phyloP scores from a whole-genome alignment of 768 basidiomycete genomes.

The Boletus tomentosulus region DNA sequence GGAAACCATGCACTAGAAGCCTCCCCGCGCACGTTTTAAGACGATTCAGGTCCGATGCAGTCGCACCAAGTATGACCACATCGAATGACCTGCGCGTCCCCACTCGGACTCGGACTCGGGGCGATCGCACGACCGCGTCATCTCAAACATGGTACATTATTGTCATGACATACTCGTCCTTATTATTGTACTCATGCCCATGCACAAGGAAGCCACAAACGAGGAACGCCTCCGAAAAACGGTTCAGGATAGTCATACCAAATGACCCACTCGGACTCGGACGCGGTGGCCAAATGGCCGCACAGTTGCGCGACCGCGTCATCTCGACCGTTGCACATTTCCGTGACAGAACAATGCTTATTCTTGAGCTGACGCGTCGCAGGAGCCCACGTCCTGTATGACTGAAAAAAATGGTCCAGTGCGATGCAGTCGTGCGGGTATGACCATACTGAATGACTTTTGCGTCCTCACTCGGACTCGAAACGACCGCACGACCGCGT shows the following conservation, averaged over 20 bases:
- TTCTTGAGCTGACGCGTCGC: neutral
- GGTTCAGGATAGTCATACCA: neutral
- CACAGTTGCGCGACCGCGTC: neutral
- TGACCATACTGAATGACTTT: neutral
- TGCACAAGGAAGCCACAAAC: neutral
- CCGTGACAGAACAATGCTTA: neutral
- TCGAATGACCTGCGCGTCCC: neutral
- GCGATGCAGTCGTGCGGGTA: neutral
- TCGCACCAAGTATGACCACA: neutral
- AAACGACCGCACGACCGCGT: neutral
- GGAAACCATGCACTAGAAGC: too few relatives aligned
- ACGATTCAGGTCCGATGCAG: neutral
- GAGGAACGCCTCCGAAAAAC: too few relatives aligned
- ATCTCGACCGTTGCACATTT: neutral
- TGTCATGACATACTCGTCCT: neutral
- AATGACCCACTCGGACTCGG: neutral
- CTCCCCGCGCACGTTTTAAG: neutral
- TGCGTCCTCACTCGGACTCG: neutral
- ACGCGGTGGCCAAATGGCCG: too few relatives aligned
- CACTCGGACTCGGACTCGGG: neutral
- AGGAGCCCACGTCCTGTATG: neutral
- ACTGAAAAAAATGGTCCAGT: neutral
- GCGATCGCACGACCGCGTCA: neutral
- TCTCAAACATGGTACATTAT: neutral
- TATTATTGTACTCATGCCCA: neutral